A percentile compares a stretch with the other conserved stretches of the same genome.
Conservation (phyloP, 169 alveolate species). For the Plasmodium chabaudi region DNA sequence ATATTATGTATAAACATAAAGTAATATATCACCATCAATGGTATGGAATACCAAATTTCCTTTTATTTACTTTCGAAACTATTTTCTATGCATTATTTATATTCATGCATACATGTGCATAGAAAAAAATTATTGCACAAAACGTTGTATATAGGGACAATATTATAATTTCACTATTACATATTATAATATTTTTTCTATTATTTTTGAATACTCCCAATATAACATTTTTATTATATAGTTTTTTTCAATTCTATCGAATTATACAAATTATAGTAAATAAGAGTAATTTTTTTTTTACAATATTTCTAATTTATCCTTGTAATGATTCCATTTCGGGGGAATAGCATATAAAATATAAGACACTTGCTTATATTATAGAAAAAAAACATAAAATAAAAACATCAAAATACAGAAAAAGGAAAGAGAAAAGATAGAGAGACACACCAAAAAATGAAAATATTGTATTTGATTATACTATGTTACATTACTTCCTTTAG, state of each 20-base stretch:
- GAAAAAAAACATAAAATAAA: slow-evolving; percentile 16
- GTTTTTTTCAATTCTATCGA: slow-evolving; percentile 6
- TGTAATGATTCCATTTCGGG: slow-evolving; percentile 14
- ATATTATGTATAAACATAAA: no score
- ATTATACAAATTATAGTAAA: no score
- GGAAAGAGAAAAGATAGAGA: slow-evolving; percentile 11
- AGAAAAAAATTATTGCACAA: no score
- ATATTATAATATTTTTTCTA: no score
- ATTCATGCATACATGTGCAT: no score
- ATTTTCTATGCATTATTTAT: no score
- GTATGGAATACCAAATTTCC: no score
- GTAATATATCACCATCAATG: no score
- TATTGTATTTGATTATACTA: slow-evolving; percentile 50
- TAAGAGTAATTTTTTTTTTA: slow-evolving; percentile 2
- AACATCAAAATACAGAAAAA: slow-evolving; percentile 15
- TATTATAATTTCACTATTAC: no score
- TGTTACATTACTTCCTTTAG: slow-evolving; percentile 41
- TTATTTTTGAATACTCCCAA: no score
- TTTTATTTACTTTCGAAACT: no score
- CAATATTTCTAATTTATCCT: background rate
- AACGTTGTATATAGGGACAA: no score
- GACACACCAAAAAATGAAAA: slow-evolving; percentile 18
- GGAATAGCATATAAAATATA: slow-evolving; percentile 16
- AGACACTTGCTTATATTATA: slow-evolving; percentile 28
- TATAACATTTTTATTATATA: background rate